These are phyloP conservation scores for Yamadazyma diddensiae DNA, from an alignment of 1,139 yeast species.

Conservation along the genomic window DNA sequence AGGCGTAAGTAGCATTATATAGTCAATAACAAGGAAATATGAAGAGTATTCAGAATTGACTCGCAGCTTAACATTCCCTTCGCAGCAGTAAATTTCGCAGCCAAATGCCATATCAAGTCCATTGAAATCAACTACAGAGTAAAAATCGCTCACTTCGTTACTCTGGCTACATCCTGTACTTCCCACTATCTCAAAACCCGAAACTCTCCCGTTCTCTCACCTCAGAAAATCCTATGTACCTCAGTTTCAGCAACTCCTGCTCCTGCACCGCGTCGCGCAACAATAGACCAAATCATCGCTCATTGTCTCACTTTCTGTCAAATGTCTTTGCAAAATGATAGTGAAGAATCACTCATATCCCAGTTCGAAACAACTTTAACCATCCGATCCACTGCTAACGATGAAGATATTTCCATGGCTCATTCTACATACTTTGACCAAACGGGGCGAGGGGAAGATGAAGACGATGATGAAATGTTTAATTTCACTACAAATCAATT, in stretches of 20 bases:
- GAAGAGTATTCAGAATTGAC: no score
- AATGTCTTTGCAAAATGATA: constrained; percentile 25
- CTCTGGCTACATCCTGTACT: no score
- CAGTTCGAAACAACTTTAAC: constrained; percentile 49
- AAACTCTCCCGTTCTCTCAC: neutral
- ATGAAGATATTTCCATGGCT: constrained; percentile 43
- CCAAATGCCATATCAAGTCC: neutral
- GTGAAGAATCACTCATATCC: constrained; percentile 46
- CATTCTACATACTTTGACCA: constrained; percentile 38
- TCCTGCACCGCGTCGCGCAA: constrained; percentile 12
- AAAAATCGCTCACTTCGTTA: no score
- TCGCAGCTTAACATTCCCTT: no score
- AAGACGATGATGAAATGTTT: constrained; percentile 6
- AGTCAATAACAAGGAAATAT: neutral
- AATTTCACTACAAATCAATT: no score
- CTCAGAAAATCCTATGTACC: neutral
- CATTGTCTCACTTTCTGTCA: constrained; percentile 1
- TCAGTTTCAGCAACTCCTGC: neutral
- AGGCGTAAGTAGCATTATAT: no score
- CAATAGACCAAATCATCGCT: constrained; percentile 23
- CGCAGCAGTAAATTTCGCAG: no score
- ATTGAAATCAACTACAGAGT: no score
- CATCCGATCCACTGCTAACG: constrained; percentile 40
- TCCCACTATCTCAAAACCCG: no score
- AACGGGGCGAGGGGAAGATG: constrained; percentile 1